phyloP scores from a whole-genome alignment of 139 green algal species.

The Micractinium sp. region DNA sequence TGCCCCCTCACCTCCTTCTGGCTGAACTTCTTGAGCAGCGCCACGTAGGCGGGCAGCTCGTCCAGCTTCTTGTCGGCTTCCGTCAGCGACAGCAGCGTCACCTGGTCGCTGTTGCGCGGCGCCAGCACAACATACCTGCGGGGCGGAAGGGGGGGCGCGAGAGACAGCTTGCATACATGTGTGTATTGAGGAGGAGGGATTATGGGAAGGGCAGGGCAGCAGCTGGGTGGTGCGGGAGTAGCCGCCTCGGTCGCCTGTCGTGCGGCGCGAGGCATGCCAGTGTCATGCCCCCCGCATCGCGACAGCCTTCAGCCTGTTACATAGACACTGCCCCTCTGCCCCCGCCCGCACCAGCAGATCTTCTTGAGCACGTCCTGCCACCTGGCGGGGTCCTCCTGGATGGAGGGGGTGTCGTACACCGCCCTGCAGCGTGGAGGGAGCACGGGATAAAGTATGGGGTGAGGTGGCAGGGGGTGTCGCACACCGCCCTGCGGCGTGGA shows the following conservation, averaged over 20 bases:
- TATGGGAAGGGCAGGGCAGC: not conserved
- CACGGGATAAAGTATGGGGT: not conserved
- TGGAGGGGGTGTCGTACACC: conserved; percentile 66
- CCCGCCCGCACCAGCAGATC: conserved; percentile 10
- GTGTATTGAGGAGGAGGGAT: not conserved
- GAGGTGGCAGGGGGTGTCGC: not conserved
- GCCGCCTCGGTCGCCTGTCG: not conserved
- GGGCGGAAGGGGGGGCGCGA: conserved; percentile 14
- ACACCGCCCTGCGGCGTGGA: not conserved
- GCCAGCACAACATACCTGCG: conserved; percentile 92
- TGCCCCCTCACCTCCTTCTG: conserved; percentile 66
- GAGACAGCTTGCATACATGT: too few species aligned
- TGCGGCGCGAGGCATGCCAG: too few species aligned
- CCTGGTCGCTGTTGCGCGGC: conserved; percentile 82
- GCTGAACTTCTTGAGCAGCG: conserved; percentile 89
- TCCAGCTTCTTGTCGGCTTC: conserved; percentile 79
- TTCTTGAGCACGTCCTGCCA: conserved; percentile 52
- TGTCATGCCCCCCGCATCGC: too few species aligned
- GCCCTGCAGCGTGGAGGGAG: not conserved
- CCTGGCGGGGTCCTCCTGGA: conserved; percentile 58
- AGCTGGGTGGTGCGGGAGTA: not conserved
- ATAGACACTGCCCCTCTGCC: too few species aligned
- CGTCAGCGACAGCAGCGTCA: conserved; percentile 82
- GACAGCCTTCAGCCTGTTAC: too few species aligned
- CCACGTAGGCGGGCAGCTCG: conserved; percentile 85